These are phyloP conservation scores for Candida boidinii DNA, from an alignment of 805 yeast genomes.

Conservation along the genomic window DNA sequence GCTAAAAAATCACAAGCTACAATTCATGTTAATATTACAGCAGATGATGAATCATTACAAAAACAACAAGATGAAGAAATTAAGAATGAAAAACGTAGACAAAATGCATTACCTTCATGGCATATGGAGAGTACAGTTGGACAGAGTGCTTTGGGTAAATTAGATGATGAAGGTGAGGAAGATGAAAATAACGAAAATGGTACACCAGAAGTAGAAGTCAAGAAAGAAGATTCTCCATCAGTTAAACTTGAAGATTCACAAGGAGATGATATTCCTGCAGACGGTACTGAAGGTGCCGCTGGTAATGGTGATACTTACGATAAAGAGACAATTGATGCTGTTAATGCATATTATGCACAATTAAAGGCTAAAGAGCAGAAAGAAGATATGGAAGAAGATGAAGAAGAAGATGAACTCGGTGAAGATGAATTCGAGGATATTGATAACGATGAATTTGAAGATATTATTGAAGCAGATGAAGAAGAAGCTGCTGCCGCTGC, in stretches of 20 bases:
- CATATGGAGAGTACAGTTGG: constrained; percentile 89
- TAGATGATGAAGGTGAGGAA: constrained; percentile 42
- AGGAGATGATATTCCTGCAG: constrained; percentile 5
- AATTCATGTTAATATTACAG: constrained; percentile 81
- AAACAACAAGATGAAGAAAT: constrained; percentile 59
- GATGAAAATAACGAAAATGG: constrained; percentile 10
- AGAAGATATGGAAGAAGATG: constrained; percentile 51
- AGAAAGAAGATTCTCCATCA: constrained; percentile 9
- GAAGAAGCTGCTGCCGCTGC: constrained; percentile 2
- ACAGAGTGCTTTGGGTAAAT: constrained; percentile 43
- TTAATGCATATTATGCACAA: constrained; percentile 69
- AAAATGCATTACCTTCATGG: constrained; percentile 97
- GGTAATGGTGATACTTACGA: constrained; percentile 2
- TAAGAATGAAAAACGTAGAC: constrained; percentile 66
- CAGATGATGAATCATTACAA: constrained; percentile 65
- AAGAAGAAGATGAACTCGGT: constrained; percentile 37
- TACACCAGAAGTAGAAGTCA: constrained; percentile 6
- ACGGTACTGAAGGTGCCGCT: neutral
- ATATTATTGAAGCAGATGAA: neutral
- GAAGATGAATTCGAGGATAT: constrained; percentile 23
- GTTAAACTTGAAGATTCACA: constrained; percentile 9
- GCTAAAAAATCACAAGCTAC: constrained; percentile 63
- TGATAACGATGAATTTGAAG: constrained; percentile 22
- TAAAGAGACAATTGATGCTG: constrained; percentile 58
- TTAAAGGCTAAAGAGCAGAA: constrained; percentile 61